Evolutionary conservation across 208 protist genomes (phyloP), one percentile per base, ranked within the genome.

Genomic region (Crithidia fasciculata): DNA sequence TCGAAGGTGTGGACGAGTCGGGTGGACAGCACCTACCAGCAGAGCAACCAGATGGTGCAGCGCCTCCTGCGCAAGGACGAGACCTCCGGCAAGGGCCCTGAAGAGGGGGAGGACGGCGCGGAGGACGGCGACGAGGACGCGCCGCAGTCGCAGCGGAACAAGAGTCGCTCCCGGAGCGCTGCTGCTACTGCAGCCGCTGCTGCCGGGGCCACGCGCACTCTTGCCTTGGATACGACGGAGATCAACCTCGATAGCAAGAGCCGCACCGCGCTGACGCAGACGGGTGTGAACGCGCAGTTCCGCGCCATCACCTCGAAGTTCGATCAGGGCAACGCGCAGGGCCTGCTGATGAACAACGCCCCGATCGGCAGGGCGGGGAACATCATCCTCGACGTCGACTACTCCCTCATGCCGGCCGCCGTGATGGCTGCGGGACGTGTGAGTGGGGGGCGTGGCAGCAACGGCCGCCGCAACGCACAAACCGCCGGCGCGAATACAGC

Each of bases 1-100:
- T 94, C 91, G 19, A 97, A 97, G 76, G 91, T 97, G 52, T 97
- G 91, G 90, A 95, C 91, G n/a, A 91, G 85, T 60, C 91, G 93
- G 9, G 93, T 97, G 12, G 93, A 97, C 78, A 95, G 88, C 80
- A 97, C 93, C 2, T 94, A 95, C 54, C 83, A 88, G 63, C 91
- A 85, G 70, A 92, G 83, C 55, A 96, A 93, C 67, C 83, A 93
- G 65, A 96, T 97, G 91, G 87, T 95, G 28, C 85, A 89, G 59
- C 91, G 90, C 28, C 76, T 97, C 39, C 80, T 97, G 56, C 87
- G 93, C 40, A 95, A 94, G 55, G 93, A 95, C 12, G 80, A 85
- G 9, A 44, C 72, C 52, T 10, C 72, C n/a, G 43, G 71, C 40
- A 45, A 74, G 49, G 28, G 58, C 49, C 57, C 76, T 56, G 72